These are phyloP conservation scores for Pichia exigua DNA, from an alignment of 805 yeast genomes.

Conservation along the genomic window DNA sequence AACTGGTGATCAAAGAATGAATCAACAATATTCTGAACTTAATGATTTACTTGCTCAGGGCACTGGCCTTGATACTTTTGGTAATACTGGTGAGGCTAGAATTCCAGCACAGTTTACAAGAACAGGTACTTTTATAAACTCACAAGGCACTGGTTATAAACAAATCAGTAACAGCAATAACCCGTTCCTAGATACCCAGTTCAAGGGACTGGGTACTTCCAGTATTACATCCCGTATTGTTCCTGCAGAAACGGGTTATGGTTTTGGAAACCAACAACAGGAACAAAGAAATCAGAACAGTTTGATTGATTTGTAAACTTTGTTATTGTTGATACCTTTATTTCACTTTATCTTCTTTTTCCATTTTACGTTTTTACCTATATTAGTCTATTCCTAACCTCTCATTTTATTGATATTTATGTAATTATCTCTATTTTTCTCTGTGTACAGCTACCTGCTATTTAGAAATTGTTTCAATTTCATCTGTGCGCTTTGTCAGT, in stretches of 20 bases:
- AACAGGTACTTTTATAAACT: slow-evolving; percentile 72
- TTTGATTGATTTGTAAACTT: slow-evolving; percentile 23
- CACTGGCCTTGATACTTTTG: slow-evolving; percentile 90
- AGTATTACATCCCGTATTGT: slow-evolving; percentile 50
- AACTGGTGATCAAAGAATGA: slow-evolving; percentile 48
- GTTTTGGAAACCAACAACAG: slow-evolving; percentile 75
- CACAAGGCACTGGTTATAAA: slow-evolving; percentile 78
- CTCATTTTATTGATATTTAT: too few species aligned
- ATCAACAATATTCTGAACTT: slow-evolving; percentile 59
- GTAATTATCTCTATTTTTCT: too few species aligned
- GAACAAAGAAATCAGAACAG: slow-evolving; percentile 20
- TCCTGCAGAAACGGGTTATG: slow-evolving; percentile 88
- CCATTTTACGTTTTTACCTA: not conserved
- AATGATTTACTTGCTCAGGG: slow-evolving; percentile 76
- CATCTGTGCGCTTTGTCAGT: too few species aligned
- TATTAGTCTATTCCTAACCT: too few species aligned
- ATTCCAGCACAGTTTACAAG: slow-evolving; percentile 90
- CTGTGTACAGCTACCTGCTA: too few species aligned
- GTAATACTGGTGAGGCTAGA: slow-evolving; percentile 76
- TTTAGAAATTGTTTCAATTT: too few species aligned
- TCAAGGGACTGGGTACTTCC: slow-evolving; percentile 44
- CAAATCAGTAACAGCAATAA: slow-evolving; percentile 44
- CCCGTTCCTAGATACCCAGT: slow-evolving; percentile 62
- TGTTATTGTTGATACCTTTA: not conserved
- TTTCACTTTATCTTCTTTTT: not conserved